These are phyloP conservation scores for Nymphaea colorata DNA, from an alignment of 164 flowering plant species.

Conservation along the genomic window DNA sequence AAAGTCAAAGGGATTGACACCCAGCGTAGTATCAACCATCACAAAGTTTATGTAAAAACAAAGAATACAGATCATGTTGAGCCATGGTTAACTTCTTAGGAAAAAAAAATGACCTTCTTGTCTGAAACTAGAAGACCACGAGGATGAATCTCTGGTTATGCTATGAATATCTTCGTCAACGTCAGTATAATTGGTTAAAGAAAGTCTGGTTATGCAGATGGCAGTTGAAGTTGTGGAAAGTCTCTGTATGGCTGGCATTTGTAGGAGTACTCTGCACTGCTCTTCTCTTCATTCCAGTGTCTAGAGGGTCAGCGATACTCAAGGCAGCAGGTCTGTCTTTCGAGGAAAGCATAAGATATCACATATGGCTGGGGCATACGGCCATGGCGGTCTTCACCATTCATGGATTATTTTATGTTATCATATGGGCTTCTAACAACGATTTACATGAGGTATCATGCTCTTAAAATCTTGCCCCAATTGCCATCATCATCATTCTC, in stretches of 20 bases:
- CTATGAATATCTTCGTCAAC: too few relatives aligned
- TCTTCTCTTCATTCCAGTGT: conserved; percentile 69
- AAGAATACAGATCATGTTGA: too few relatives aligned
- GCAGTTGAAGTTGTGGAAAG: conserved; percentile 32
- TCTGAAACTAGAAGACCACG: too few relatives aligned
- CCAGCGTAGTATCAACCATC: too few relatives aligned
- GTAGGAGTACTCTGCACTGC: conserved; percentile 55
- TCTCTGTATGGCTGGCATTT: conserved; percentile 34
- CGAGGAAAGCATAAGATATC: conserved; percentile 44
- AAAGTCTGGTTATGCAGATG: conserved; percentile 28
- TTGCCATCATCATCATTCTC: neutral
- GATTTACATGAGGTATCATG: neutral
- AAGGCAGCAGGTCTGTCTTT: conserved; percentile 26
- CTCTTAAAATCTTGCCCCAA: neutral
- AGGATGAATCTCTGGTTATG: too few relatives aligned
- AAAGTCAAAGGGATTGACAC: too few relatives aligned
- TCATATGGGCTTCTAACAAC: conserved; percentile 17
- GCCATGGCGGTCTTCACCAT: conserved; percentile 49
- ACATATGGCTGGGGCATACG: conserved; percentile 74
- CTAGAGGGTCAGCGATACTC: conserved; percentile 62
- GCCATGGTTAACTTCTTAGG: too few relatives aligned
- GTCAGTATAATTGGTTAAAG: too few relatives aligned
- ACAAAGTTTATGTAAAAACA: too few relatives aligned
- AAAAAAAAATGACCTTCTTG: too few relatives aligned
- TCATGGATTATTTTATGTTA: conserved; percentile 49